Evolutionary conservation across 768 basidiomycete genomes (phyloP).

Genomic region (Suillus americanus): DNA sequence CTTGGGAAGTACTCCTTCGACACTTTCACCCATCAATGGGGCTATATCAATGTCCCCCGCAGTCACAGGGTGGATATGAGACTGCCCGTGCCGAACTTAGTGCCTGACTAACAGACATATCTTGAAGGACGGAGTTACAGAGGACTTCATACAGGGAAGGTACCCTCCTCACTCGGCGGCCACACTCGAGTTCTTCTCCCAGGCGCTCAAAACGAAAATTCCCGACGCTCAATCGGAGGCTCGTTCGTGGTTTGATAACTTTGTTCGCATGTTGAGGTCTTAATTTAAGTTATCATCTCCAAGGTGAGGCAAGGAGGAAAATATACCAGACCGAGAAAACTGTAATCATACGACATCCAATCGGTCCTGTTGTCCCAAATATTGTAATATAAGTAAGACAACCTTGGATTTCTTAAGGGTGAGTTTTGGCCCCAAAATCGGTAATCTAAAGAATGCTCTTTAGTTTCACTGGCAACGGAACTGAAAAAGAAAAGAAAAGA

Average conservation of each 20-base stretch:
- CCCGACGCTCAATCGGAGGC: neutral
- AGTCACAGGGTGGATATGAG: constrained; percentile 36
- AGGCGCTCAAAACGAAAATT: neutral
- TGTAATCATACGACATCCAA: neutral
- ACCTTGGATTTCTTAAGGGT: neutral
- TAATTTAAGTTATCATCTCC: neutral
- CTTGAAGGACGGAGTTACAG: neutral
- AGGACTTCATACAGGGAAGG: constrained; percentile 43
- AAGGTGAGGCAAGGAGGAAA: neutral
- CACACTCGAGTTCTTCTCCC: neutral
- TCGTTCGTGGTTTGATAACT: neutral
- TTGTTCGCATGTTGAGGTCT: neutral
- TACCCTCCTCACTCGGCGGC: constrained; percentile 54
- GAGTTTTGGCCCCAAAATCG: neutral
- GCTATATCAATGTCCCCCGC: constrained; percentile 50
- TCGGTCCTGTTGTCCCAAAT: neutral
- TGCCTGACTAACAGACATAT: neutral
- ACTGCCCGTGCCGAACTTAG: neutral
- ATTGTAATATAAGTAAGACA: too few species aligned
- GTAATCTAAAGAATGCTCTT: neutral
- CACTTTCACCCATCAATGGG: constrained; percentile 44
- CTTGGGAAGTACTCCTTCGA: constrained; percentile 49
- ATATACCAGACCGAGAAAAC: neutral
- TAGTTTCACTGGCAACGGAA: neutral
- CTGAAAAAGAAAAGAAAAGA: too few species aligned